These are phyloP conservation scores for Verticillium isaacii DNA, from an alignment of 2,329 filamentous ascomycete species.

Conservation along the genomic window DNA sequence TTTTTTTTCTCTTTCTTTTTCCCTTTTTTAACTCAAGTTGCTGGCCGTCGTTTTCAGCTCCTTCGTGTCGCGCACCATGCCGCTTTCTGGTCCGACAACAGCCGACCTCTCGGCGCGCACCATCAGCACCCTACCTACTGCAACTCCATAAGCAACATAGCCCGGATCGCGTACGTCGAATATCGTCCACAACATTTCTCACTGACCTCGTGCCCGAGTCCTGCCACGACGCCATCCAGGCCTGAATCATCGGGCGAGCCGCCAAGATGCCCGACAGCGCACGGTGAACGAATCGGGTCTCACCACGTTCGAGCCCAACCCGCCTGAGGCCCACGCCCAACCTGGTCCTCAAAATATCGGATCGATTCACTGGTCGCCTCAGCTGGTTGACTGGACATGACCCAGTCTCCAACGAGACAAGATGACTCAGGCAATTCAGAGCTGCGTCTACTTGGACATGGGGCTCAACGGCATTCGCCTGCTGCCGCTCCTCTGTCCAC, in stretches of 20 bases:
- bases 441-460: background rate
- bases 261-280: background rate
- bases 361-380: background rate
- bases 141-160: background rate
- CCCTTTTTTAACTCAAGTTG: no score
- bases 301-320: conserved; percentile 1
- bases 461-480: background rate
- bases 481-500: background rate
- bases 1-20: no score
- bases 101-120: background rate
- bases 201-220: background rate
- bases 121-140: background rate
- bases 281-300: background rate
- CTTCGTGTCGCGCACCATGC: no score
- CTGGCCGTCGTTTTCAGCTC: no score
- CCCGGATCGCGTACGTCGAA: background rate
- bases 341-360: background rate
- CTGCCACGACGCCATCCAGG: background rate
- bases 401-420: background rate
- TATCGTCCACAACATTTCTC: background rate
- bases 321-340: background rate
- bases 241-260: background rate
- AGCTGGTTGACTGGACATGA: background rate
- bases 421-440: background rate
- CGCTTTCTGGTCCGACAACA: background rate